A percentile compares a stretch with the other conserved stretches of the same genome.
phyloP scores from a whole-genome alignment of 2,329 filamentous ascomycete species.

The Trichothecium sympodiale region DNA sequence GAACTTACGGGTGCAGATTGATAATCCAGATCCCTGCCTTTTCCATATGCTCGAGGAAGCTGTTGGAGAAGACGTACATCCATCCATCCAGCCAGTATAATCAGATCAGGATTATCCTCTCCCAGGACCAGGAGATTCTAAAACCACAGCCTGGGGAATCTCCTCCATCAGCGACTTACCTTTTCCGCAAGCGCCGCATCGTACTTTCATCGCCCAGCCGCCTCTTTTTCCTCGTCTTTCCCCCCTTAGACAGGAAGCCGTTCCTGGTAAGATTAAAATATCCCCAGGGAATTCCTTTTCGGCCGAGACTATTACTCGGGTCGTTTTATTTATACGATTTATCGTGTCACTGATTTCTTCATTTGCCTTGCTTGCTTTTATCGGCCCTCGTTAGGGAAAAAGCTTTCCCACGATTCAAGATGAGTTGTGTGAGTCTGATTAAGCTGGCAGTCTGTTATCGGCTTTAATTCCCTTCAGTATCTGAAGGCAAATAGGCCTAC shows the following conservation, averaged over 20 bases:
- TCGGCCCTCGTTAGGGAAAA: slow-evolving; percentile 29
- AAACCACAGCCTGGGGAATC: too few relatives aligned
- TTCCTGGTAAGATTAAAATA: slow-evolving; percentile 76
- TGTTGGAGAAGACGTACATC: slow-evolving; percentile 69
- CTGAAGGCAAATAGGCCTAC: too few relatives aligned
- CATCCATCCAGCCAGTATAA: slow-evolving; percentile 78
- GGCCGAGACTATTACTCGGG: too few relatives aligned
- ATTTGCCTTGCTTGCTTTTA: slow-evolving; percentile 31
- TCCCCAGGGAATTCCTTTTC: slow-evolving; percentile 57
- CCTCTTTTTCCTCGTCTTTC: slow-evolving; percentile 42
- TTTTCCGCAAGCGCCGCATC: slow-evolving; percentile 63
- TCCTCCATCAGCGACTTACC: too few relatives aligned
- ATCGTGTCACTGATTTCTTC: too few relatives aligned
- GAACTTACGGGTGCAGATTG: slow-evolving; percentile 71
- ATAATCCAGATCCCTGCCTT: slow-evolving; percentile 56
- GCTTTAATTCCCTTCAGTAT: too few relatives aligned
- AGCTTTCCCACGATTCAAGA: slow-evolving; percentile 37
- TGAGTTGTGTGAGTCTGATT: slow-evolving; percentile 34
- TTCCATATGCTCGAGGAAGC: slow-evolving; percentile 60
- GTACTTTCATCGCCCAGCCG: slow-evolving; percentile 54
- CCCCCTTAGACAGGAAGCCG: slow-evolving; percentile 48
- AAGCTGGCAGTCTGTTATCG: too few relatives aligned
- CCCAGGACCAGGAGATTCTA: slow-evolving; percentile 42
- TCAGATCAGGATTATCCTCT: slow-evolving; percentile 57
- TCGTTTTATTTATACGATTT: too few relatives aligned